Conservation (phyloP, 768 basidiomycete species). For the Austroboletus eburneus region DNA sequence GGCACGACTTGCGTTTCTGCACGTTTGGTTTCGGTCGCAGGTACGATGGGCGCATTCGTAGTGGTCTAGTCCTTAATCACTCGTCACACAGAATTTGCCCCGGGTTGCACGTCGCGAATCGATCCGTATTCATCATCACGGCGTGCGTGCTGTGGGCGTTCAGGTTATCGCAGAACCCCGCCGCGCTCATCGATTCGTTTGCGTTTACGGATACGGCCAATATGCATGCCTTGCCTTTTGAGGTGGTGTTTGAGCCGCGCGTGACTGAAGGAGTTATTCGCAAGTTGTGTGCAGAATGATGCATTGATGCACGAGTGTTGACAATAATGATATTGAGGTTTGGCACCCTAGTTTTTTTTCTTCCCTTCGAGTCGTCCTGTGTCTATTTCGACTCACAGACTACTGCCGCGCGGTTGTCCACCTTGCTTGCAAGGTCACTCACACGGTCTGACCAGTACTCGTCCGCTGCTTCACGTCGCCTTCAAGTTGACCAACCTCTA, state of each 20-base stretch:
- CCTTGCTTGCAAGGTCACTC: too few relatives aligned
- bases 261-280: background rate
- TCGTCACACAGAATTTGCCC: constrained; percentile 11
- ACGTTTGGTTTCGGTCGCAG: constrained; percentile 33
- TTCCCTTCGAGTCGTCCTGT: too few relatives aligned
- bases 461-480: too few relatives aligned
- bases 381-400: too few relatives aligned
- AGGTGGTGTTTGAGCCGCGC: constrained; percentile 10
- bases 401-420: too few relatives aligned
- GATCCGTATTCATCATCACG: constrained; percentile 58
- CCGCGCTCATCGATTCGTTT: constrained; percentile 51
- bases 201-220: constrained; percentile 43
- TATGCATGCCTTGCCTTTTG: constrained; percentile 6
- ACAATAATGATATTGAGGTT: too few relatives aligned
- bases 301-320: too few relatives aligned
- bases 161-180: constrained; percentile 43
- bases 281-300: constrained; percentile 7
- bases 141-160: constrained; percentile 63
- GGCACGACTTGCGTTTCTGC: constrained; percentile 27
- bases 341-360: too few relatives aligned
- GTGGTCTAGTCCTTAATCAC: too few relatives aligned
- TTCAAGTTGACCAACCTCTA: too few relatives aligned
- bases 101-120: constrained; percentile 36
- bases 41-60: background rate
- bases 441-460: too few relatives aligned